A percentile compares a stretch with the other conserved stretches of the same genome.
Evolutionary conservation across 352 stramenopile species (phyloP).

Genomic region (Plasmopara halstedii): DNA sequence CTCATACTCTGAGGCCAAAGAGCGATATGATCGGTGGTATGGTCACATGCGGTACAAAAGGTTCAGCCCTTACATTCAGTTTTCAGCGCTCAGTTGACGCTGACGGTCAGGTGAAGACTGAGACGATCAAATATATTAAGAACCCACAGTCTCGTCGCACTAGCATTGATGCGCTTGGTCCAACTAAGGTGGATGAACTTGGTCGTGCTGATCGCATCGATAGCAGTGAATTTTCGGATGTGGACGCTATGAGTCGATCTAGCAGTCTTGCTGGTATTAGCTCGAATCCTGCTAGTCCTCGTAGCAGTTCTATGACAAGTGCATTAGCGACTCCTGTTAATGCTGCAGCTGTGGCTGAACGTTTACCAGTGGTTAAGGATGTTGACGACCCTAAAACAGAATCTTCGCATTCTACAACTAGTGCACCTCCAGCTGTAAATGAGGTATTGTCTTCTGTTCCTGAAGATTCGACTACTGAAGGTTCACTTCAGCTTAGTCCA

Average conservation of each 20-base stretch:
- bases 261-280: conserved; percentile 21
- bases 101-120: conserved; percentile 16
- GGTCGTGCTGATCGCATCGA: conserved; percentile 30
- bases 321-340: conserved; percentile 6
- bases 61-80: conserved; percentile 30
- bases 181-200: conserved; percentile 41
- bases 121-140: conserved; percentile 37
- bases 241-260: conserved; percentile 38
- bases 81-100: conserved; percentile 22
- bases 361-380: conserved; percentile 6
- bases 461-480: neutral
- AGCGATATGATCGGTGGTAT: conserved; percentile 34
- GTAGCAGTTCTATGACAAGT: conserved; percentile 3
- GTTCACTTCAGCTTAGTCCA: neutral
- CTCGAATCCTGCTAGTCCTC: conserved; percentile 26
- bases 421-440: neutral
- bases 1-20: conserved; percentile 42
- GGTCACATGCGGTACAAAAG: conserved; percentile 40
- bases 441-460: conserved; percentile 1
- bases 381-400: conserved; percentile 2
- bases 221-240: conserved; percentile 41
- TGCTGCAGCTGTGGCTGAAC: conserved; percentile 14
- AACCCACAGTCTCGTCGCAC: conserved; percentile 38
- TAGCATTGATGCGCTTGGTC: conserved; percentile 31
- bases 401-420: conserved; percentile 2